Evolutionary conservation across 148 eudicot genomes (phyloP).

Genomic region (Tetragonia tetragonoides): DNA sequence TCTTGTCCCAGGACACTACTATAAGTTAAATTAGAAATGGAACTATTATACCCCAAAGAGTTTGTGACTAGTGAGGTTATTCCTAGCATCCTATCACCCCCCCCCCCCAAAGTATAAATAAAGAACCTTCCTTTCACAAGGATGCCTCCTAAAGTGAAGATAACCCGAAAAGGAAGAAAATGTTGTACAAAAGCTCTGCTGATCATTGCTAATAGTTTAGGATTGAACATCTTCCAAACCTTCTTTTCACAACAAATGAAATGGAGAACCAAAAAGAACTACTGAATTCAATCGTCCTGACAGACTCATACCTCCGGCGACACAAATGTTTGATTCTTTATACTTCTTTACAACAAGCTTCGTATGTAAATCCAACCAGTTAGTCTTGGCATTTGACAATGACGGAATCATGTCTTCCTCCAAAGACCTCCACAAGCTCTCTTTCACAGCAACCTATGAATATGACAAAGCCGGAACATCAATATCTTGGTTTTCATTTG

Average conservation of each 20-base stretch:
- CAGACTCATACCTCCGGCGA: conserved; percentile 88
- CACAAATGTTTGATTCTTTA: conserved; percentile 70
- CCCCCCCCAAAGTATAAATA: too few relatives aligned
- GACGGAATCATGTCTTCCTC: conserved; percentile 91
- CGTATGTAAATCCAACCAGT: conserved; percentile 86
- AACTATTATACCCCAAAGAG: background rate
- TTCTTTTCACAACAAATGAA: background rate
- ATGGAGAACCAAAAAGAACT: background rate
- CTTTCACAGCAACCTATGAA: conserved; percentile 59
- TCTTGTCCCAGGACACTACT: too few relatives aligned
- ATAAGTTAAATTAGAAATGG: background rate
- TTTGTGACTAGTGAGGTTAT: background rate
- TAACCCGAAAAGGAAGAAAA: background rate
- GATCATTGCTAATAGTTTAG: background rate
- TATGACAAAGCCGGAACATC: conserved; percentile 2
- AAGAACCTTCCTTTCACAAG: background rate
- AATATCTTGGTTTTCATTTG: background rate
- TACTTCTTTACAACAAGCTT: conserved; percentile 55
- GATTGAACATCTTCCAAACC: background rate
- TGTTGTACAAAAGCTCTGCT: background rate
- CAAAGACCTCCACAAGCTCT: conserved; percentile 74
- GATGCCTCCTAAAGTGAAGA: background rate
- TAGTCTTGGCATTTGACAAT: conserved; percentile 49
- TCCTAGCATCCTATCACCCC: too few relatives aligned
- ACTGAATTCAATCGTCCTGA: conserved; percentile 3